Conservation (phyloP, 192 early-diverging fungal species). For the Rhizophagus clarus region DNA sequence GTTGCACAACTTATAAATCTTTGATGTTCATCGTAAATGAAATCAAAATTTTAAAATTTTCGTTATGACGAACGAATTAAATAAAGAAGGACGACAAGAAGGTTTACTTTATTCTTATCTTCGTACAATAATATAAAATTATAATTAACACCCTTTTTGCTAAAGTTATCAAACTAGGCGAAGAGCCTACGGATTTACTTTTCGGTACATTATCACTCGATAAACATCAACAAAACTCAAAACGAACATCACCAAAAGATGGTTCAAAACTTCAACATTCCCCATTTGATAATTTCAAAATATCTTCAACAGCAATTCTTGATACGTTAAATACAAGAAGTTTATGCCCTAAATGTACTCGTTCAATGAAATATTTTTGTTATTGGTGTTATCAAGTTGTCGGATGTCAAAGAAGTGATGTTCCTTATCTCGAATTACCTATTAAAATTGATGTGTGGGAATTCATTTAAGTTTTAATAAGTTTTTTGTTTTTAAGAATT, state of each 20-base stretch:
- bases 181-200: not conserved
- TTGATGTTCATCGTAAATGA: no score
- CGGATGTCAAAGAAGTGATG: constrained; percentile 41
- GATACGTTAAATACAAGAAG: constrained; percentile 42
- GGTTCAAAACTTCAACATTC: constrained; percentile 19
- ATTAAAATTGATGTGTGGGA: constrained; percentile 71
- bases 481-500: not conserved
- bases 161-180: no score
- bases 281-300: constrained; percentile 38
- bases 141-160: no score
- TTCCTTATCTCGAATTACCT: constrained; percentile 71
- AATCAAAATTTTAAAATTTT: no score
- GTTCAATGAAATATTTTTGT: constrained; percentile 72
- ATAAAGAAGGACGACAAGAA: no score
- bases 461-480: not conserved
- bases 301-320: constrained; percentile 40
- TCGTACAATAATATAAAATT: no score
- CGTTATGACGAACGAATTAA: no score
- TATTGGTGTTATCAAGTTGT: constrained; percentile 67
- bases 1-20: no score
- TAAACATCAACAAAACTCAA: not conserved
- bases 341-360: constrained; percentile 64
- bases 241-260: not conserved
- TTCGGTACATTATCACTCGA: not conserved
- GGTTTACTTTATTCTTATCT: no score